These are phyloP conservation scores for Chrysosporium keratinophilum DNA, from an alignment of 2,329 filamentous ascomycete species.

Conservation along the genomic window DNA sequence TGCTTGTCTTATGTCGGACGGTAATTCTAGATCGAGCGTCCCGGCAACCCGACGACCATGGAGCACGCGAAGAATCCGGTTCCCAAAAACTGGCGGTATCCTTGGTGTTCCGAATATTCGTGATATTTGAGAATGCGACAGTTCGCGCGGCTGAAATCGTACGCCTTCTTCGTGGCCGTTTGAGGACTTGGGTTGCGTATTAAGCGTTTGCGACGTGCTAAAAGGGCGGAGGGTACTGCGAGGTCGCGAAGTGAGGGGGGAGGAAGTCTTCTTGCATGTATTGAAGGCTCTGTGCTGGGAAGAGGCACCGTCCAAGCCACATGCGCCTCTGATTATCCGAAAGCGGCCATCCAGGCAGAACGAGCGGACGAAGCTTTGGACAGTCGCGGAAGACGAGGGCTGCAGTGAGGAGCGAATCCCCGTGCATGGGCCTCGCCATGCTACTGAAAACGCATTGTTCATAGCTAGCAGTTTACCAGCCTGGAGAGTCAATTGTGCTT, in stretches of 20 bases:
- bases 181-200: not conserved
- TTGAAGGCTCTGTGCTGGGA: not conserved
- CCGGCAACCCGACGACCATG: slow-evolving; percentile 37
- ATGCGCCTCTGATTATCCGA: not conserved
- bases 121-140: slow-evolving; percentile 20
- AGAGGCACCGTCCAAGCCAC: not conserved
- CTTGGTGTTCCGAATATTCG: slow-evolving; percentile 28
- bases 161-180: slow-evolving; percentile 21
- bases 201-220: slow-evolving; percentile 1
- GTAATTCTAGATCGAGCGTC: slow-evolving; percentile 37
- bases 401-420: slow-evolving; percentile 24
- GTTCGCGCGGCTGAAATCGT: slow-evolving; percentile 22
- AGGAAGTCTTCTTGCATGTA: not conserved
- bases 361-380: not conserved
- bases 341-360: slow-evolving; percentile 4
- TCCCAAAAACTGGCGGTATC: slow-evolving; percentile 26
- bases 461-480: slow-evolving; percentile 21
- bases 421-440: slow-evolving; percentile 34
- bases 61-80: slow-evolving; percentile 31
- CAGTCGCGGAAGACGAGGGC: slow-evolving; percentile 7
- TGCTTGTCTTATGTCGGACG: slow-evolving; percentile 29
- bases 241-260: not conserved
- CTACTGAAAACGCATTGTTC: slow-evolving; percentile 34
- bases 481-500: not conserved
- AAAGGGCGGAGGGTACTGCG: slow-evolving; percentile 4